Percentiles rank a stretch among this genome's conserved stretches.
Conservation (phyloP, 148 eudicot genomes). For the Persicaria tinctoria region DNA sequence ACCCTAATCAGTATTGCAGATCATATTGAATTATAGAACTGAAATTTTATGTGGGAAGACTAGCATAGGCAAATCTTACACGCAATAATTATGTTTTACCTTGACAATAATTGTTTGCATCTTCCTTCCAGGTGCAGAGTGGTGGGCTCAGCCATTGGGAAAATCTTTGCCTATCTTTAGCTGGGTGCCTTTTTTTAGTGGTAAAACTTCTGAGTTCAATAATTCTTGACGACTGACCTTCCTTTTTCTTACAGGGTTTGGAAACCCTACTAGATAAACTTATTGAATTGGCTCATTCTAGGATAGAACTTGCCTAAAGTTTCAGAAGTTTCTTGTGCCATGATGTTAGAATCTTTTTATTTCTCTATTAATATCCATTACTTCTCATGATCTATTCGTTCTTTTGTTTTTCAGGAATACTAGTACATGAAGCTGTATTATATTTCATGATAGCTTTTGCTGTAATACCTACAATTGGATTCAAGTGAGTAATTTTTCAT, state of each 20-base stretch:
- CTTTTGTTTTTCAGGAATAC: slow-evolving; percentile 26
- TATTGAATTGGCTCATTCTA: background rate
- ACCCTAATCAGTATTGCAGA: background rate
- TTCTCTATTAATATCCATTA: background rate
- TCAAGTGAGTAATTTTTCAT: slow-evolving; percentile 29
- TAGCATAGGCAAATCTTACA: background rate
- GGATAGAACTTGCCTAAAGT: background rate
- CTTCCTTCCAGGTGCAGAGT: slow-evolving; percentile 64
- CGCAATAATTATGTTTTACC: background rate
- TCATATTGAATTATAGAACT: background rate
- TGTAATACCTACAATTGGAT: slow-evolving; percentile 39
- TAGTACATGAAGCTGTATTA: slow-evolving; percentile 27
- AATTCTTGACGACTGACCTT: background rate
- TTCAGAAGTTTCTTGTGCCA: background rate
- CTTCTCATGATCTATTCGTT: background rate
- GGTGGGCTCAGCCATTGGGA: slow-evolving; percentile 92
- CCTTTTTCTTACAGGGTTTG: background rate
- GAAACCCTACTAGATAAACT: background rate
- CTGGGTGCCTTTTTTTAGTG: slow-evolving; percentile 79
- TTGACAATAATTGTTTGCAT: background rate
- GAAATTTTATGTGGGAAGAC: background rate
- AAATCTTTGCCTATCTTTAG: slow-evolving; percentile 64
- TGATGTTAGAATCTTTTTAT: background rate
- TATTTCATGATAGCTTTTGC: slow-evolving; percentile 34
- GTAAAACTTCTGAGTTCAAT: slow-evolving; percentile 24